phyloP scores from a whole-genome alignment of 139 green algal genomes.

The Pedinophyceae sp. region DNA sequence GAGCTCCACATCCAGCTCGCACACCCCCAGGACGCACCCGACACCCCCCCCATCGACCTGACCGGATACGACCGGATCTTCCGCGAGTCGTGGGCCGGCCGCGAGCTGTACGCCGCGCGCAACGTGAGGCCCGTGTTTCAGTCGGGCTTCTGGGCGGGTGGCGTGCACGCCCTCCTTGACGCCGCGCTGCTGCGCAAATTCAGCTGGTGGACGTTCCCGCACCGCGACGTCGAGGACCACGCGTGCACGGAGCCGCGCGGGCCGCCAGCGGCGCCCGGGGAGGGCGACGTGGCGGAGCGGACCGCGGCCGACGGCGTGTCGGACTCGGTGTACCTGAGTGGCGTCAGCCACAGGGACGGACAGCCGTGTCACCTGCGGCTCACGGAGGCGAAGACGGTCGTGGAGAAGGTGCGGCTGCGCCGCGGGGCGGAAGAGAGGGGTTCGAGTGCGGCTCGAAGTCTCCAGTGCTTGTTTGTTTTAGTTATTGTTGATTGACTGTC shows the following conservation, averaged over 20 bases:
- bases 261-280: not conserved
- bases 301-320: too few species aligned
- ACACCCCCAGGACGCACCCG: not conserved
- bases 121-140: conserved; percentile 72
- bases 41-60: not conserved
- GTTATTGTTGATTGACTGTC: too few species aligned
- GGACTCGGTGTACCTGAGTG: too few species aligned
- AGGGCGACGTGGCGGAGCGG: too few species aligned
- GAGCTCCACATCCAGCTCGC: conserved; percentile 27
- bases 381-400: too few species aligned
- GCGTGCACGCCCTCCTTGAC: not conserved
- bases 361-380: too few species aligned
- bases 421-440: too few species aligned
- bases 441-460: too few species aligned
- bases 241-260: conserved; percentile 23
- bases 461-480: too few species aligned
- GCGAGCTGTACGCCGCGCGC: conserved; percentile 16
- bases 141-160: too few species aligned
- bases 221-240: conserved; percentile 12
- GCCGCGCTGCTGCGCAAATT: not conserved
- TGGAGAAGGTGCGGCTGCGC: too few species aligned
- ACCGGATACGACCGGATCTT: conserved; percentile 5
- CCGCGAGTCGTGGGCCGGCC: conserved; percentile 15
- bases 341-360: too few species aligned
- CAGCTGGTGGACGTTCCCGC: conserved; percentile 5